Evolutionary conservation across 2,329 filamentous ascomycete species (phyloP), one percentile per base, ranked within the genome.

Genomic region (Claviceps africana): DNA sequence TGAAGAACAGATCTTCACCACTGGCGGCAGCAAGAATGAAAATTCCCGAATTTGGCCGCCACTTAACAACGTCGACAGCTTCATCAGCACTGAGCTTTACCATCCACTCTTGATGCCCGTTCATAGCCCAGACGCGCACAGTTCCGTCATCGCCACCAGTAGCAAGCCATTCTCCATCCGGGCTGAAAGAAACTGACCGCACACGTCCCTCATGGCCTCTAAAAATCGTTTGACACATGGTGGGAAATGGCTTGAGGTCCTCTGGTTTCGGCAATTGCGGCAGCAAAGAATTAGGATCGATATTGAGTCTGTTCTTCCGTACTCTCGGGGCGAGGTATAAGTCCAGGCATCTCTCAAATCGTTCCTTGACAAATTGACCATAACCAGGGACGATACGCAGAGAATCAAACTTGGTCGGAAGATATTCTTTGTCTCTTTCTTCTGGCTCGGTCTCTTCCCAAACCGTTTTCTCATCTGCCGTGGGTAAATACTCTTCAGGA

Each of bases 81-180:
- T 85, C 82, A 42, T 94, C 85, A 48, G 81, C 79, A 59, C 82
- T 86, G 50, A 97, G 71, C 65, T 83, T 87, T 50, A 83, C 83
- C 59, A 81, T 85, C 88, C 89, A 96, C 51, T 95, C 76, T 67
- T 95, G 86, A 55, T 90, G 84, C 35, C 89, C 90, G 9, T 88
- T 93, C 52, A 96, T 76, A 56, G 93, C 86, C 90, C 91, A 97
- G 25, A 98, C 79, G 52, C 90, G 81, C 25, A 95, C 85, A 21
- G 85, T 93, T 33, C 93, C 91, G 67, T 98, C 94, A 60, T 97
- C 90, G 47, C 93, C 93, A 62, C 91, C 93, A 59, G 85, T 95
- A 2, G 93, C 93, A 53, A 97, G 72, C 76, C 83, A 96, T 54
- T 84, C 76, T 43, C 93, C 89, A 42, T 83, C 82, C 2, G 93